Evolutionary conservation across 2,329 filamentous ascomycete genomes (phyloP).

Genomic region (Aspergillus sp.): DNA sequence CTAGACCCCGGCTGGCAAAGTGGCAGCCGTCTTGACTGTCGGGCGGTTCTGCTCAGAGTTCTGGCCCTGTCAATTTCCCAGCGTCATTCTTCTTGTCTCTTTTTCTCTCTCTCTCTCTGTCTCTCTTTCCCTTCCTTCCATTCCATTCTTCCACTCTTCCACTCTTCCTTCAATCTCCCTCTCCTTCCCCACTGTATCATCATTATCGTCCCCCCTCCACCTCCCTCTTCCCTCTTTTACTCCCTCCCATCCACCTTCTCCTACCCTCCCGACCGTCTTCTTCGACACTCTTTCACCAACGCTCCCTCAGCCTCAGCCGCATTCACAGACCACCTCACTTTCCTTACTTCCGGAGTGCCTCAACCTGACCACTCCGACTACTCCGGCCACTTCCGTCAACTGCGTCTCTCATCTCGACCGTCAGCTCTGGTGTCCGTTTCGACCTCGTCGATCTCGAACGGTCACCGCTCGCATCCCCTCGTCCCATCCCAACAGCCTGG

Average conservation of each 20-base stretch:
- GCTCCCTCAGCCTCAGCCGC: neutral
- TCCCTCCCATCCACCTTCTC: conserved; percentile 12
- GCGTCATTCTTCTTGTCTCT: conserved; percentile 19
- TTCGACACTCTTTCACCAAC: neutral
- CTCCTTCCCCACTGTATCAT: conserved; percentile 17
- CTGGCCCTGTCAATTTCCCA: conserved; percentile 14
- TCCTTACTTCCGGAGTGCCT: neutral
- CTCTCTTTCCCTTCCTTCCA: conserved; percentile 12
- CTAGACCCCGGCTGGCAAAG: conserved; percentile 19
- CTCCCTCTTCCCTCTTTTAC: conserved; percentile 10
- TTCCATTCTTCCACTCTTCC: conserved; percentile 11
- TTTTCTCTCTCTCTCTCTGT: conserved; percentile 9
- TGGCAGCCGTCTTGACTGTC: conserved; percentile 16
- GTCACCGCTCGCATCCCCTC: conserved; percentile 4
- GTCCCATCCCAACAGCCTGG: conserved; percentile 18
- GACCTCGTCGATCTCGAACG: neutral
- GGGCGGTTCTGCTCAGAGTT: conserved; percentile 3
- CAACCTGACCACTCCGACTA: neutral
- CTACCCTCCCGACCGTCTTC: conserved; percentile 13
- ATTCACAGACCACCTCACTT: neutral
- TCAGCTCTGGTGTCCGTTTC: neutral
- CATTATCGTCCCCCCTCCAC: conserved; percentile 11
- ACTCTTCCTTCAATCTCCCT: conserved; percentile 16
- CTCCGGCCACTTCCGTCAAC: neutral
- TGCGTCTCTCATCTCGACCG: neutral